These are phyloP conservation scores for Phytophthora podocarpi DNA, from an alignment of 352 stramenopile genomes.

Conservation along the genomic window DNA sequence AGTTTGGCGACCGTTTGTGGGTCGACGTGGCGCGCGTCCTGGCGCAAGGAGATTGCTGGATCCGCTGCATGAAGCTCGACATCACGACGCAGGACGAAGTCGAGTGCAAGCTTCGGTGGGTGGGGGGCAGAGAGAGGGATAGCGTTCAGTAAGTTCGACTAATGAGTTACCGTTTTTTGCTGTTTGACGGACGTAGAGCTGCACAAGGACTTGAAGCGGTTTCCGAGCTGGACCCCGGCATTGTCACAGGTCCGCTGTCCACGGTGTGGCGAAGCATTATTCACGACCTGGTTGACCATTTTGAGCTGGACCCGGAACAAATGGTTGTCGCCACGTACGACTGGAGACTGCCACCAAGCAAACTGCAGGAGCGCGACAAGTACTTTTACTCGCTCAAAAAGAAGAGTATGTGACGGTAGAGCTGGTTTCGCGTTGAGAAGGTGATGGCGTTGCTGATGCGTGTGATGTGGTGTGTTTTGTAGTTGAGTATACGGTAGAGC, in stretches of 20 bases:
- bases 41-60: slow-evolving; percentile 78
- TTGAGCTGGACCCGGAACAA: slow-evolving; percentile 68
- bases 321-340: slow-evolving; percentile 81
- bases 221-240: slow-evolving; percentile 72
- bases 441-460: neutral
- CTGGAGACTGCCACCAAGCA: slow-evolving; percentile 77
- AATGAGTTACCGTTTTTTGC: slow-evolving; percentile 12
- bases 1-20: slow-evolving; percentile 80
- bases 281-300: slow-evolving; percentile 70
- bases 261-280: slow-evolving; percentile 76
- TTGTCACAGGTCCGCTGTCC: slow-evolving; percentile 77
- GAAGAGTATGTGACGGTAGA: slow-evolving; percentile 54
- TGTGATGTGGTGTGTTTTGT: slow-evolving; percentile 5
- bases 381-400: slow-evolving; percentile 77
- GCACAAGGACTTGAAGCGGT: slow-evolving; percentile 63
- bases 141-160: slow-evolving; percentile 9
- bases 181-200: slow-evolving; percentile 39
- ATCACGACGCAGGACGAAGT: slow-evolving; percentile 69
- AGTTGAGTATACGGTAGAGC: slow-evolving; percentile 68
- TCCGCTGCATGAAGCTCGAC: slow-evolving; percentile 78
- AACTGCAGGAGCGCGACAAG: slow-evolving; percentile 73
- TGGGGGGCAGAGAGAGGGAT: neutral
- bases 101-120: slow-evolving; percentile 75
- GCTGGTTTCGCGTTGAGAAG: neutral
- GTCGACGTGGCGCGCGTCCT: slow-evolving; percentile 74